phyloP scores from a whole-genome alignment of 805 yeast genomes.

The Sungouiella thailandica region DNA sequence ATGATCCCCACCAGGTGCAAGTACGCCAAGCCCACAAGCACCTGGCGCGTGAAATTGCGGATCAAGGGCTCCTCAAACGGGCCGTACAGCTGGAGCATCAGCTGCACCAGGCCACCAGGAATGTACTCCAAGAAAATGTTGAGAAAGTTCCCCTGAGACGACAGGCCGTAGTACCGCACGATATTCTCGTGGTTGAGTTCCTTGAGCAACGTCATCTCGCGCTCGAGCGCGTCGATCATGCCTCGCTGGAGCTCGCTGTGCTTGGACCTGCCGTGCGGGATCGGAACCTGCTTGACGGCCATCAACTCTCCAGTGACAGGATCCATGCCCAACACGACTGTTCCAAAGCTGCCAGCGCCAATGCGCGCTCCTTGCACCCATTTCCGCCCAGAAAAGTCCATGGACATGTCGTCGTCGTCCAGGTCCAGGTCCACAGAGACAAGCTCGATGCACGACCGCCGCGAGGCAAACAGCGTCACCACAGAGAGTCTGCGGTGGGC shows the following conservation, averaged over 20 bases:
- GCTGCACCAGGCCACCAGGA: constrained; percentile 51
- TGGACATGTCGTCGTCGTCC: constrained; percentile 6
- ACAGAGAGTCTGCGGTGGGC: constrained; percentile 10
- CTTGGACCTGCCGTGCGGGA: constrained; percentile 43
- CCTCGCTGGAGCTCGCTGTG: constrained; percentile 26
- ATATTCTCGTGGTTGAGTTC: constrained; percentile 87
- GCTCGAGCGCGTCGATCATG: constrained; percentile 77
- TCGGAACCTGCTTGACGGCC: constrained; percentile 93
- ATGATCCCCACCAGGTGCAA: constrained; percentile 72
- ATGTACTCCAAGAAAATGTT: constrained; percentile 62
- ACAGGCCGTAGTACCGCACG: constrained; percentile 87
- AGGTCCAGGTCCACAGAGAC: constrained; percentile 13
- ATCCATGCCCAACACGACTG: constrained; percentile 88
- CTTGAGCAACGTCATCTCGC: constrained; percentile 72
- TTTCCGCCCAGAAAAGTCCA: constrained; percentile 24
- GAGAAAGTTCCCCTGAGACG: constrained; percentile 61
- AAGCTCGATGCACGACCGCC: constrained; percentile 43
- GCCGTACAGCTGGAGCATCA: constrained; percentile 67
- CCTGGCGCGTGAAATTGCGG: constrained; percentile 68
- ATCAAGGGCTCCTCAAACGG: constrained; percentile 77
- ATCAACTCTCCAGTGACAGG: constrained; percentile 89
- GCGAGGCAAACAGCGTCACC: constrained; percentile 15
- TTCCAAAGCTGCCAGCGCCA: constrained; percentile 94
- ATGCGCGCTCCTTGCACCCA: constrained; percentile 94
- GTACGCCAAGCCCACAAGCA: constrained; percentile 68